Percentiles rank a stretch among this genome's conserved stretches.
Evolutionary conservation across 2,329 filamentous ascomycete genomes (phyloP).

Genomic region (Beauveria rudraprayagi): DNA sequence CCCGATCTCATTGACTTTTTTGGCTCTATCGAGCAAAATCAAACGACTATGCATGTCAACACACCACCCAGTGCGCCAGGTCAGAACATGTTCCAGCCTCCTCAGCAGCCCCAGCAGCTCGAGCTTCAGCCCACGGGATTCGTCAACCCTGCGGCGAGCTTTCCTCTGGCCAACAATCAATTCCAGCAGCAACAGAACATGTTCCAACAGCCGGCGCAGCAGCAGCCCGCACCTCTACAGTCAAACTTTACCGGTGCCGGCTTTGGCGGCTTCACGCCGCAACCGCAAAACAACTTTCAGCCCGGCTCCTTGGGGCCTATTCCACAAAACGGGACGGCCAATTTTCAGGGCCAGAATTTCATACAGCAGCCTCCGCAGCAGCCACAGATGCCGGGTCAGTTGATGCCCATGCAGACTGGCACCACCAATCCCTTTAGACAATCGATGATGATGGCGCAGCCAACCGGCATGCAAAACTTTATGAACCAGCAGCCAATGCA

Average conservation of each 20-base stretch:
- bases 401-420: conserved; percentile 18
- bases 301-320: conserved; percentile 46
- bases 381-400: conserved; percentile 18
- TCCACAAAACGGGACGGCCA: conserved; percentile 47
- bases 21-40: conserved; percentile 84
- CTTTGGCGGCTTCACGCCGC: conserved; percentile 75
- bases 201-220: conserved; percentile 33
- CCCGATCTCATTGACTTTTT: conserved; percentile 91
- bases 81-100: conserved; percentile 25
- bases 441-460: conserved; percentile 65
- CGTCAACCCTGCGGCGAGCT: conserved; percentile 1
- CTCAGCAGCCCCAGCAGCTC: conserved; percentile 19
- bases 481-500: conserved; percentile 19
- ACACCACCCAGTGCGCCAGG: conserved; percentile 23
- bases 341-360: conserved; percentile 34
- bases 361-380: conserved; percentile 16
- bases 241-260: conserved; percentile 60
- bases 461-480: conserved; percentile 36
- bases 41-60: conserved; percentile 56
- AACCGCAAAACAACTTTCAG: conserved; percentile 41
- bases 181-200: conserved; percentile 24
- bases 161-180: conserved; percentile 18
- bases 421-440: conserved; percentile 90
- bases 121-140: conserved; percentile 14
- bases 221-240: conserved; percentile 35